Evolutionary conservation across 768 basidiomycete species (phyloP), one percentile per base, ranked within the genome.

Genomic region (Rhizopogon vinicolor): DNA sequence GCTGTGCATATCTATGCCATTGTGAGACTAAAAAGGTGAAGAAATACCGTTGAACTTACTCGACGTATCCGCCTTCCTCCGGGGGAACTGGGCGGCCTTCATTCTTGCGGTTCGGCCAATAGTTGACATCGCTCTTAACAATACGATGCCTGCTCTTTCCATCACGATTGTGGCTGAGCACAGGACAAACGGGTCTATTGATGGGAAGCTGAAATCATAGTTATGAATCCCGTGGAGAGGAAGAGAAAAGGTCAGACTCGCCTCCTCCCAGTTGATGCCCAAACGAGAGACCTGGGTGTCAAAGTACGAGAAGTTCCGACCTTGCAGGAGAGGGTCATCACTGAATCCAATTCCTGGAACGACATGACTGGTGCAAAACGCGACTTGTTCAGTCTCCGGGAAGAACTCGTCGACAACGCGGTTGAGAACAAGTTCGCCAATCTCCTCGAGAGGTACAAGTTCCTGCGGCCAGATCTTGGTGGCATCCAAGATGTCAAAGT

Each of bases 381-480:
- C 93, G 51, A 86, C 86, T 70, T 93, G 92, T 70, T 96, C 93
- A 6, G 84, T 84, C 72, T 95, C 91, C 10, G 91, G 73, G 73
- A 94, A 94, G 73, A 81, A 94, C 62, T 91, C 88, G 51, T 87
- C 81, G 25, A 86, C 84, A 0, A 71, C 75, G 22, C 81, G 75
- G 61, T 88, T 75, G 35, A 89, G 68, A 2, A 84, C 79, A 62
- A 95, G 70, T 67, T 88, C 87, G 37, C 92, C 93, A 48, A 95
- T 86, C 58, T 81, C 75, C 61, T 87, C 76, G 13, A 94, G 74
- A 0, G 93, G 91, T 0, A 93, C 84, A 3, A 86, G 68, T 53
- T 92, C 88, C 66, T 92, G 84, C 0, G 91, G 91, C 83, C 91
- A 90, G 41, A 93, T 64, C 71, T 94, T 94, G 16, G 92, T 93